These are phyloP conservation scores for Cercospora citrullina DNA, from an alignment of 2,329 filamentous ascomycete genomes.

Conservation along the genomic window DNA sequence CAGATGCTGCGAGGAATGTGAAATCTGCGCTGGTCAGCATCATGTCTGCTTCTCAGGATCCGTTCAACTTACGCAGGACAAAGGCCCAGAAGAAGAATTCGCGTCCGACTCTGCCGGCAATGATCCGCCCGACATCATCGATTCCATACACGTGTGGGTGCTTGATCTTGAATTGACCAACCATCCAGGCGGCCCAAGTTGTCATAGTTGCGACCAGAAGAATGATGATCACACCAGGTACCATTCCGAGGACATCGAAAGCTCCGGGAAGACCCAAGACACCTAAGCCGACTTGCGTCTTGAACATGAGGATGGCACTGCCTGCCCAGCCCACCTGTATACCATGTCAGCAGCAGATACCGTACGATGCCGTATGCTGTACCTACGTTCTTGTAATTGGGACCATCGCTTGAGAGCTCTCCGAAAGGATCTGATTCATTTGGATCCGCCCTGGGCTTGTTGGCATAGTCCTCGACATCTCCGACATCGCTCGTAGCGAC, in stretches of 20 bases:
- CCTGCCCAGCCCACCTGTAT: constrained; percentile 43
- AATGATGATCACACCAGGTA: constrained; percentile 51
- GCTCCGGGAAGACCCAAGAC: constrained; percentile 52
- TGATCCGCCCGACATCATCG: constrained; percentile 57
- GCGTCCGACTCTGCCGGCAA: constrained; percentile 55
- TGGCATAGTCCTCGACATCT: constrained; percentile 18
- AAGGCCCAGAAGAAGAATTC: constrained; percentile 47
- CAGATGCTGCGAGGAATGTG: constrained; percentile 42
- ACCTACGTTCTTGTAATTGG: constrained; percentile 33
- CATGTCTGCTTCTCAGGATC: too few species aligned
- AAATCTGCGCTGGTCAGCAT: constrained; percentile 20
- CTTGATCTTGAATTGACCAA: constrained; percentile 55
- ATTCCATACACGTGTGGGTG: constrained; percentile 59
- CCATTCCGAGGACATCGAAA: constrained; percentile 46
- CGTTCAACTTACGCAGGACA: not conserved
- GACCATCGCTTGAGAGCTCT: constrained; percentile 20
- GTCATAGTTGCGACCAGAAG: constrained; percentile 46
- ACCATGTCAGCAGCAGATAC: not conserved
- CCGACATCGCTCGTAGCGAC: constrained; percentile 21
- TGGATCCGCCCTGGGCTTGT: constrained; percentile 5
- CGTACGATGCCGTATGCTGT: not conserved
- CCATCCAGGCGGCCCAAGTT: constrained; percentile 52
- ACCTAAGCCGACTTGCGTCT: constrained; percentile 49
- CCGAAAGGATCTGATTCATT: constrained; percentile 27
- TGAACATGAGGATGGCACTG: constrained; percentile 48